Evolutionary conservation across 805 yeast genomes (phyloP), one percentile per base, ranked within the genome.

Genomic region (Candida ovalis): DNA sequence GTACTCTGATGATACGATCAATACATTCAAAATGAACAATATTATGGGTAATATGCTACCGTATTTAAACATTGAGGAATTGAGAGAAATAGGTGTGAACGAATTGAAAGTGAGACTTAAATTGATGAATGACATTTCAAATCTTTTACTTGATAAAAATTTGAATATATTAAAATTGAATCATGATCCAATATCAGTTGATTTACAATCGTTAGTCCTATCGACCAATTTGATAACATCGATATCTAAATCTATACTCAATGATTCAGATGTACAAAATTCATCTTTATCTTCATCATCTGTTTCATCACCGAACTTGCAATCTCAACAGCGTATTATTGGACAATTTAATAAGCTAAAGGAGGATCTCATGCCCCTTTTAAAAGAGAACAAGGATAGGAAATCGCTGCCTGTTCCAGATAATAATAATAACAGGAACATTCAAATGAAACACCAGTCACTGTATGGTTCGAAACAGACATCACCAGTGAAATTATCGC

Each of bases 41-140:
- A 78, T 88, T 43, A 81, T 84, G 3, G 96, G 96, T 1, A 78
- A 84, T 24, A 74, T 86, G 4, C 68, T 91, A 45, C 81, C 88
- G 2, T 82, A 80, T 51, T 70, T 91, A 44, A 80, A 80, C 30
- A 78, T 86, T 13, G 80, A 77, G 8, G 92, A 89, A 60, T 76
- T 91, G 40, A 71, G 74, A 51, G 96, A 89, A 45, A 68, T 91
- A 59, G 94, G 91, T 2, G 74, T 86, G 1, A 47, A 52, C 6
- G 68, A 73, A 28, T 61, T 85, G 27, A 75, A 76, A 28, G 75
- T 77, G 18, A 72, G 96, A 24, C 70, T 91, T 3, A 62, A 64
- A 37, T 68, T 90, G 40, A 80, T 88, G 61, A 72, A 76, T 44
- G 76, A 80, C 27, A 76, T 89, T 35, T 76, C 80, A 56, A 78